Conservation (phyloP, 129 eudicot species). For the Arctium lappa region DNA sequence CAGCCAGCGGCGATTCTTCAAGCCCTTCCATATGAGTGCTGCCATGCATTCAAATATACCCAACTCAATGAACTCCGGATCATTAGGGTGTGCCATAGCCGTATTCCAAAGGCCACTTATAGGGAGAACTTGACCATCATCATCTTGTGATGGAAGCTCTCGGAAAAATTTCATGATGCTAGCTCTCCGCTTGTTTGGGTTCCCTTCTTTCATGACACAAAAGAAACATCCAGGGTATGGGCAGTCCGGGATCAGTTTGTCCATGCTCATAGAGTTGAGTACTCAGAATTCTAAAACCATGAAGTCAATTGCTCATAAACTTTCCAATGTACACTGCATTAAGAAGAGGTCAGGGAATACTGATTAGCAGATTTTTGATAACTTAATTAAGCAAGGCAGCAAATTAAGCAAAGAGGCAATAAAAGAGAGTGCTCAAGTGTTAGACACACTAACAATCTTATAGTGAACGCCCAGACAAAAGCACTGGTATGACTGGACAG, state of each 20-base stretch:
- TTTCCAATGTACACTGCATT: slow-evolving; percentile 24
- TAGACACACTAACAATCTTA: not conserved
- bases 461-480: not conserved
- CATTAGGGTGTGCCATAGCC: slow-evolving; percentile 97
- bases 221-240: slow-evolving; percentile 98
- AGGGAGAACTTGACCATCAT: slow-evolving; percentile 97
- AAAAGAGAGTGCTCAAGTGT: not conserved
- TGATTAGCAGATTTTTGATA: not conserved
- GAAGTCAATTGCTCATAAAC: slow-evolving; percentile 16
- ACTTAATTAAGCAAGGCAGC: not conserved
- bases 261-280: slow-evolving; percentile 49
- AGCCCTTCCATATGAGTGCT: slow-evolving; percentile 91
- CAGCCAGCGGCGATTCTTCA: slow-evolving; percentile 92
- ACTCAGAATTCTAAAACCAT: slow-evolving; percentile 16
- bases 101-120: slow-evolving; percentile 99
- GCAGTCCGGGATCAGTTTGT: slow-evolving; percentile 73
- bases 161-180: slow-evolving; percentile 85
- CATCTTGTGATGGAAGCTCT: slow-evolving; percentile 98
- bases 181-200: slow-evolving; percentile 90
- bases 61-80: slow-evolving; percentile 89
- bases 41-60: slow-evolving; percentile 95
- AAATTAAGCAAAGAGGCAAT: not conserved
- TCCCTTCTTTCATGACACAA: slow-evolving; percentile 97
- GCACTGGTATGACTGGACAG: not conserved
- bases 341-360: not conserved